Base-by-base conservation (phyloP, 225 moss, liverwort and hornwort species). In the Bryum argenteum region DNA sequence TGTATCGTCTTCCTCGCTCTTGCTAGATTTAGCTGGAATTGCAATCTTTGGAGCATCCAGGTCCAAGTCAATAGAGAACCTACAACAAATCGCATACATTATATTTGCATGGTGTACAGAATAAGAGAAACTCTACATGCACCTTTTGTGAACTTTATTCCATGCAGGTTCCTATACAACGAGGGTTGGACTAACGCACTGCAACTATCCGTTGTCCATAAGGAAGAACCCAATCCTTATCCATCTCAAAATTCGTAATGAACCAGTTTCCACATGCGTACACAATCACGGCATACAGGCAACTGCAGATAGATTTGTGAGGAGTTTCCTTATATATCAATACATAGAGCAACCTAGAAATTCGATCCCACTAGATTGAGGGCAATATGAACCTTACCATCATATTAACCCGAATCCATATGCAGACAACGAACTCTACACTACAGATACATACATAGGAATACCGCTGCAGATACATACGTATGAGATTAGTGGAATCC, bases 41-140 rank as follows among this genome's bases (percentile, higher is more conserved):
- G 89, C 84, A 70, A 97, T 94, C 77, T 97, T 97, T 39, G 96
- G 96, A 75, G 96, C 96, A 82, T 97, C 96, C 58, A 97, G 73
- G 78, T 97, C 96, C 77, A 97, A 80, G 66, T 88, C 82, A 37
- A 97, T 86, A 75, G 87, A 87, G 51, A 97, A 97, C 81, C 95
- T 95, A 76, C 75, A 61, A 10, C 18, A 82, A 37, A 55, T 75
- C 17, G 62, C 37, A 45, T 10, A 64, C 17, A 17, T 73, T 9
- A 70, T 54, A 54, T 11, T 64, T 65, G 40, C n/a, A 58, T 70
- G 5, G 28, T 22, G 24, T 51, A 65, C 9, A 14, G 19, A 72
- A 4, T 41, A 54, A 60, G 70, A 73, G 44, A 45, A 73, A 44
- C 26, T 39, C 47, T 17, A 59, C 13, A 22, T 33, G 47, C 63